Evolutionary conservation across 192 early-diverging fungal species (phyloP).

Genomic region (Gigaspora rosea): DNA sequence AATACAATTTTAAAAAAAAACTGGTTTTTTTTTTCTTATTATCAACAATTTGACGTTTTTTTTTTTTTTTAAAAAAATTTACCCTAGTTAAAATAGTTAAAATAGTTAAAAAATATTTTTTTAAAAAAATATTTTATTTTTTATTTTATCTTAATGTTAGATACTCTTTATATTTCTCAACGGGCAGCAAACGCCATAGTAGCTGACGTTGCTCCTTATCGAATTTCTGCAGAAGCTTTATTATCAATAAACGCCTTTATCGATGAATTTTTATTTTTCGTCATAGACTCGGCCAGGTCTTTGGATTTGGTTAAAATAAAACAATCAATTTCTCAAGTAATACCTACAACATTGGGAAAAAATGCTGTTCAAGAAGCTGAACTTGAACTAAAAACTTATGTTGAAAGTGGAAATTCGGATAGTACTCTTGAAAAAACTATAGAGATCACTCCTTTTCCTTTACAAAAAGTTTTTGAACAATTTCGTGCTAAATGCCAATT

Average conservation of each 20-base stretch:
- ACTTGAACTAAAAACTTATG: slow-evolving; percentile 58
- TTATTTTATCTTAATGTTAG: slow-evolving; percentile 30
- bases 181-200: slow-evolving; percentile 64
- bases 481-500: slow-evolving; percentile 57
- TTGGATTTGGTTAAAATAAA: slow-evolving; percentile 56
- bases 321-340: slow-evolving; percentile 43
- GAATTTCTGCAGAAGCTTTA: slow-evolving; percentile 59
- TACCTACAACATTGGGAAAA: slow-evolving; percentile 60
- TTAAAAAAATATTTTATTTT: too few species aligned
- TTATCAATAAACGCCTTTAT: slow-evolving; percentile 57
- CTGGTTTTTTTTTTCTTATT: too few species aligned
- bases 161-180: slow-evolving; percentile 61
- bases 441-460: slow-evolving; percentile 35
- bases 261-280: slow-evolving; percentile 55
- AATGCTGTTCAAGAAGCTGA: slow-evolving; percentile 63
- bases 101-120: too few species aligned
- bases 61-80: too few species aligned
- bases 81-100: too few species aligned
- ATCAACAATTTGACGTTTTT: too few species aligned
- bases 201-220: slow-evolving; percentile 53
- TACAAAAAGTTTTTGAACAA: slow-evolving; percentile 46
- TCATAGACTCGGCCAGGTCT: slow-evolving; percentile 50
- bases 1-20: too few species aligned
- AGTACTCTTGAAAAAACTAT: slow-evolving; percentile 39
- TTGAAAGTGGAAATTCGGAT: slow-evolving; percentile 52